Evolutionary conservation across 306 rosid genomes (phyloP).

Genomic region (Parietaria judaica): DNA sequence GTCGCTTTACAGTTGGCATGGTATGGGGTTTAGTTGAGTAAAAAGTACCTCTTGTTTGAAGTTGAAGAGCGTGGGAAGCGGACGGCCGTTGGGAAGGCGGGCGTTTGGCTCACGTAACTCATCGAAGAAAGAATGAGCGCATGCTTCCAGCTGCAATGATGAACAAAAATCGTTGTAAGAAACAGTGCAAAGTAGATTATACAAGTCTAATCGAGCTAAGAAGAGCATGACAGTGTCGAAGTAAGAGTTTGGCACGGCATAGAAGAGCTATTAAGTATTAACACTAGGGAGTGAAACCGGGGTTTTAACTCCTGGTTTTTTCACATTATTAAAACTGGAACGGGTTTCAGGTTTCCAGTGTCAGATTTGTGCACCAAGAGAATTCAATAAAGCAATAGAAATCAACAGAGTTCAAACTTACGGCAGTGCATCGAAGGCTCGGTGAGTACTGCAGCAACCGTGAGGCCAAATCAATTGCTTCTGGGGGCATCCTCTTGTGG

Average conservation of each 20-base stretch:
- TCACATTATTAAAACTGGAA: too few relatives aligned
- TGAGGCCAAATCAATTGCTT: constrained; percentile 91
- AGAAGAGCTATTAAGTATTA: too few relatives aligned
- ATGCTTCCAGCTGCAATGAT: constrained; percentile 77
- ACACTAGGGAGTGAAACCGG: too few relatives aligned
- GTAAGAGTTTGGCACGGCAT: too few relatives aligned
- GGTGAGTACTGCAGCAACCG: constrained; percentile 92
- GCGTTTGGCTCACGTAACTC: constrained; percentile 83
- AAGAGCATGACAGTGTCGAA: too few relatives aligned
- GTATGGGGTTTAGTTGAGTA: background rate
- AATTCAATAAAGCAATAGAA: too few relatives aligned
- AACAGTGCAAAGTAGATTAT: background rate
- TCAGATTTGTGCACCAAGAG: too few relatives aligned
- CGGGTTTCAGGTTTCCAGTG: too few relatives aligned
- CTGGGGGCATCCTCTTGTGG: constrained; percentile 96
- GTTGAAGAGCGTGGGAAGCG: constrained; percentile 78
- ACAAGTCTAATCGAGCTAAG: background rate
- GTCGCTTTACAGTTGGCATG: background rate
- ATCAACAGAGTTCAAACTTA: constrained; percentile 27
- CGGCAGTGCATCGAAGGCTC: constrained; percentile 91
- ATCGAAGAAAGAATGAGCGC: constrained; percentile 91
- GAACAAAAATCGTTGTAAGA: constrained; percentile 13
- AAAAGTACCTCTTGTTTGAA: constrained; percentile 83
- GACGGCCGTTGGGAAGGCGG: constrained; percentile 79
- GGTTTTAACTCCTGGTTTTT: too few relatives aligned